Evolutionary conservation across 805 yeast species (phyloP).

Genomic region (Yarrowia bubula): DNA sequence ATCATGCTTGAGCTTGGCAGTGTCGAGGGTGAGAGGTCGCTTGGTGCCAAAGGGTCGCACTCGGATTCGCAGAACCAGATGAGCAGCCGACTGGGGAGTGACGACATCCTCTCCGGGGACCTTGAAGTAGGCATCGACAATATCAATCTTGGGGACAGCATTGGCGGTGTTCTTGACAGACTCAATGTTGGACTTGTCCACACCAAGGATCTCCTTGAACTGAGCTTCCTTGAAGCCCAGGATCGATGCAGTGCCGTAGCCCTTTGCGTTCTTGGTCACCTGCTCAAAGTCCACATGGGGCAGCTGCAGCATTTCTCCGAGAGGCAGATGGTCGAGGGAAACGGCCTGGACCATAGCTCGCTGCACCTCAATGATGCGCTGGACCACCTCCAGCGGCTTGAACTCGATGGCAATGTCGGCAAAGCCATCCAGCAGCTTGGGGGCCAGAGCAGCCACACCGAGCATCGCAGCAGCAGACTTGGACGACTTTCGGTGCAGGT

Average conservation of each 20-base stretch:
- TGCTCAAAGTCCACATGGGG: conserved; percentile 62
- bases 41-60: conserved; percentile 64
- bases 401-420: conserved; percentile 80
- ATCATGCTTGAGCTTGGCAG: conserved; percentile 32
- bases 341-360: conserved; percentile 77
- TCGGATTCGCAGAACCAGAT: conserved; percentile 70
- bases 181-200: neutral
- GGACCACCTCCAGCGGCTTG: conserved; percentile 65
- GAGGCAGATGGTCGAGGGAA: conserved; percentile 46
- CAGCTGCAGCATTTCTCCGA: conserved; percentile 73
- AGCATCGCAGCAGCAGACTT: conserved; percentile 55
- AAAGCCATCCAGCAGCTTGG: conserved; percentile 65
- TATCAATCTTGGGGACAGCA: conserved; percentile 64
- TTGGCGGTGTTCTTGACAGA: conserved; percentile 33
- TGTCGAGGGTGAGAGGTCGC: conserved; percentile 31
- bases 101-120: conserved; percentile 83
- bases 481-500: conserved; percentile 52
- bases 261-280: conserved; percentile 31
- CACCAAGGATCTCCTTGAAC: conserved; percentile 12
- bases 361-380: conserved; percentile 61
- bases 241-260: conserved; percentile 10
- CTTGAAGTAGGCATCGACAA: conserved; percentile 67
- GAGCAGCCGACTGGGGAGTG: conserved; percentile 70
- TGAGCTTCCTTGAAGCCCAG: conserved; percentile 17
- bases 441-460: conserved; percentile 48